phyloP scores from a whole-genome alignment of 352 stramenopile species.

The Thalassiosira hispida region DNA sequence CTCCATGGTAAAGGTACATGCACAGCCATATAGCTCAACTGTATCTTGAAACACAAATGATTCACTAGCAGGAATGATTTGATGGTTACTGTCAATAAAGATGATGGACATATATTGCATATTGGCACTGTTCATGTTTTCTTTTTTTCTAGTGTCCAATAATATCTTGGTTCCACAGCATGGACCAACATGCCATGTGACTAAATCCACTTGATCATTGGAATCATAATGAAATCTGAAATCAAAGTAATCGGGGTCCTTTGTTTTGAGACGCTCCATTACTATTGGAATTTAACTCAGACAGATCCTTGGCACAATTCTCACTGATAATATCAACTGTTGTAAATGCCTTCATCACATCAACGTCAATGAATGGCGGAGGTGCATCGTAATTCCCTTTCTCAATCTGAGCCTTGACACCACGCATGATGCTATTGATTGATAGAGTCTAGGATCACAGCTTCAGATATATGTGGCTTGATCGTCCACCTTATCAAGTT shows the following conservation, averaged over 20 bases:
- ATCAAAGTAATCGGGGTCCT: not conserved
- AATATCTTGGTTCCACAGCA: not conserved
- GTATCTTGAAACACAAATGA: constrained; percentile 21
- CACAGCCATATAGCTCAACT: constrained; percentile 1
- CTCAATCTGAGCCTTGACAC: not conserved
- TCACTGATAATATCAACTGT: not conserved
- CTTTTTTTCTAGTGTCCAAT: not conserved
- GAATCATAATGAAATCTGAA: not conserved
- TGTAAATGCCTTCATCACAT: not conserved
- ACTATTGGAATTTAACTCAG: not conserved
- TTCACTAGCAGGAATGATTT: constrained; percentile 9
- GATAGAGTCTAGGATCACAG: not conserved
- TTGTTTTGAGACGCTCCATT: not conserved
- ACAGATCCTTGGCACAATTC: not conserved
- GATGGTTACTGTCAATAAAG: constrained; percentile 10
- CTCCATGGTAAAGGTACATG: not conserved
- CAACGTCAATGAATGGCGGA: not conserved
- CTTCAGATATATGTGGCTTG: constrained; percentile 1
- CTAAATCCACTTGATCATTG: not conserved
- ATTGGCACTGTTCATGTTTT: constrained; percentile 3
- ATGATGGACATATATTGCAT: constrained; percentile 14
- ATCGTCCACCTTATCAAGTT: constrained; percentile 1
- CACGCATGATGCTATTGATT: not conserved
- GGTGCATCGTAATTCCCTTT: not conserved
- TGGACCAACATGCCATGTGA: not conserved